These are phyloP conservation scores for Melanopsichium pennsylvanicum DNA, from an alignment of 1,284 basidiomycete genomes.

Conservation along the genomic window DNA sequence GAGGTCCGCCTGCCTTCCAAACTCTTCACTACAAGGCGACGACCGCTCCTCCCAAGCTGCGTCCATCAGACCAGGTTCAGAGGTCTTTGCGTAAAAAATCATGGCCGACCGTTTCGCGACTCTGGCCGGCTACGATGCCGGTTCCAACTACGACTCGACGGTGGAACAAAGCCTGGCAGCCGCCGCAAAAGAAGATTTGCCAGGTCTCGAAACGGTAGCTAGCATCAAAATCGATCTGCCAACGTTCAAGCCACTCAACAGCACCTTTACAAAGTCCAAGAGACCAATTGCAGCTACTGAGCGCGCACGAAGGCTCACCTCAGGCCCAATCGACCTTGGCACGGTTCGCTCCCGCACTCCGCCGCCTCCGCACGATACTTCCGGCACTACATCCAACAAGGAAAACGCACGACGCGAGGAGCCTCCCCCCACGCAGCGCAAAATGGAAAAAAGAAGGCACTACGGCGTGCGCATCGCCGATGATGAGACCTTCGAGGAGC, in stretches of 20 bases:
- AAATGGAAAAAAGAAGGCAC: conserved; percentile 42
- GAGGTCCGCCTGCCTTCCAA: no score
- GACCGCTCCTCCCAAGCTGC: no score
- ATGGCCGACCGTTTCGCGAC: conserved; percentile 54
- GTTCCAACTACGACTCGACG: conserved; percentile 45
- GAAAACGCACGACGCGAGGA: conserved; percentile 26
- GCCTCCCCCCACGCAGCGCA: conserved; percentile 47
- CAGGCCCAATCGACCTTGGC: conserved; percentile 29
- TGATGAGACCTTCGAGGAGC: conserved; percentile 45
- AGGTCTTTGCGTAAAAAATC: neutral
- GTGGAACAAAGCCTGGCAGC: conserved; percentile 32
- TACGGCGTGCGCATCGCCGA: conserved; percentile 50
- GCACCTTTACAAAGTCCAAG: conserved; percentile 27
- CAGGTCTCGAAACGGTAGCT: conserved; percentile 43
- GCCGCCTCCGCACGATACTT: conserved; percentile 33
- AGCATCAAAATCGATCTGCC: conserved; percentile 42
- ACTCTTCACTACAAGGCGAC: no score
- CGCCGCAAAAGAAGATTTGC: conserved; percentile 29
- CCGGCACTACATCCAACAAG: conserved; percentile 25
- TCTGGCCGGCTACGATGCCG: conserved; percentile 51
- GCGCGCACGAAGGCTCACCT: conserved; percentile 33
- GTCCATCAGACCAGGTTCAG: no score
- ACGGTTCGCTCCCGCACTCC: conserved; percentile 25
- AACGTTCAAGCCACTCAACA: conserved; percentile 27
- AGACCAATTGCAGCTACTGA: conserved; percentile 32